A percentile compares a stretch with the other conserved stretches of the same genome.
phyloP scores from a whole-genome alignment of 163 green algal species.

The Scenedesmus sp. region DNA sequence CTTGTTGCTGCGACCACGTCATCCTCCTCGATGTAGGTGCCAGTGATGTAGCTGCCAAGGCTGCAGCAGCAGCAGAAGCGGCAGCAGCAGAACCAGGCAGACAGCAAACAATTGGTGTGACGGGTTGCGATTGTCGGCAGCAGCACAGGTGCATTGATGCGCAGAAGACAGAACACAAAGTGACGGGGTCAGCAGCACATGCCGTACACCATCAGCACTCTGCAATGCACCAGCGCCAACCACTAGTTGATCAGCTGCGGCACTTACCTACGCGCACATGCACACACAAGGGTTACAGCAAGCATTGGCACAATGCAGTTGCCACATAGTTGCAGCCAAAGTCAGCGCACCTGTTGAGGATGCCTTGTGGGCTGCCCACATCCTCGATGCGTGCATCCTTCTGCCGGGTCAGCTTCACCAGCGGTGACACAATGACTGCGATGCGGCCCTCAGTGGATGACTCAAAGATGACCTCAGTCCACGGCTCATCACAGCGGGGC shows the following conservation, averaged over 20 bases:
- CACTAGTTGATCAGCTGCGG: neutral
- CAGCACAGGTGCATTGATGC: neutral
- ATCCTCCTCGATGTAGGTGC: slow-evolving; percentile 78
- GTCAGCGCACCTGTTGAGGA: slow-evolving; percentile 57
- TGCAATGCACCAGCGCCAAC: neutral
- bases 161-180: neutral
- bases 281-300: neutral
- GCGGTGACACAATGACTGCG: slow-evolving; percentile 73
- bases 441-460: slow-evolving; percentile 64
- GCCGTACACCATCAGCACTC: neutral
- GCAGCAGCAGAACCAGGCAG: neutral
- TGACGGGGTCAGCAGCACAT: no score
- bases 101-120: no score
- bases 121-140: no score
- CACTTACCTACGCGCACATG: neutral
- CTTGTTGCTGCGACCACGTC: slow-evolving; percentile 61
- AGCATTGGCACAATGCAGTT: neutral
- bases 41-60: slow-evolving; percentile 48
- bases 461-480: slow-evolving; percentile 82
- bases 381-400: slow-evolving; percentile 67
- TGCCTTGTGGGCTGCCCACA: slow-evolving; percentile 67
- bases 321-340: neutral
- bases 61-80: neutral
- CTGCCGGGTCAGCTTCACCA: slow-evolving; percentile 72
- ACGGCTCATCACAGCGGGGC: slow-evolving; percentile 82